These are phyloP conservation scores for Ehretia macrophylla DNA, from an alignment of 257 asterid genomes.

Conservation along the genomic window DNA sequence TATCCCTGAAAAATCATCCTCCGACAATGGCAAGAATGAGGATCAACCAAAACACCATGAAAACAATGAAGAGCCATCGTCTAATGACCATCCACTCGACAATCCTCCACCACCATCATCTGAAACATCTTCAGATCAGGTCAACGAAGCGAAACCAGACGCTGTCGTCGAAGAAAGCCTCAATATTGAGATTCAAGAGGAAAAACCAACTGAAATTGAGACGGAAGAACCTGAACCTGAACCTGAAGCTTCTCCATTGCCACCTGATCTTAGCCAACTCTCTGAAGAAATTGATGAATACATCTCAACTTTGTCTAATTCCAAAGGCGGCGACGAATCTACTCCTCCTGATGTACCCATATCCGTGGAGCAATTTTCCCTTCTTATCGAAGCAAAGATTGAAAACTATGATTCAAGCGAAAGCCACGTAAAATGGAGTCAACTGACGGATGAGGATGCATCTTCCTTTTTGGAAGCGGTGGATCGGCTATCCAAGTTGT, in stretches of 20 bases:
- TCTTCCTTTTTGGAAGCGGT: constrained; percentile 36
- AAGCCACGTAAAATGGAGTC: constrained; percentile 43
- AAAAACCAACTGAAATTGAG: neutral
- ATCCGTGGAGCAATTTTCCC: constrained; percentile 56
- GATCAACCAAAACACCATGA: neutral
- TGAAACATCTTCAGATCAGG: neutral
- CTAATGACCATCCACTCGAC: neutral
- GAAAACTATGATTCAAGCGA: constrained; percentile 42
- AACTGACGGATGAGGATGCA: constrained; percentile 42
- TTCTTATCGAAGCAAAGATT: constrained; percentile 60
- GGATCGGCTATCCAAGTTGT: constrained; percentile 43
- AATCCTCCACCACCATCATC: neutral
- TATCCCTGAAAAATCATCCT: constrained; percentile 15
- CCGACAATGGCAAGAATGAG: constrained; percentile 1
- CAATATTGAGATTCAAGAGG: neutral
- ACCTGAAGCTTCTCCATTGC: constrained; percentile 28
- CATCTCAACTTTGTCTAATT: constrained; percentile 30
- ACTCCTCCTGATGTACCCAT: constrained; percentile 49
- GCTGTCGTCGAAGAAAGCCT: too few relatives aligned
- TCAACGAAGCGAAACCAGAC: neutral
- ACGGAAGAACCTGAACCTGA: neutral
- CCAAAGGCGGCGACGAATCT: constrained; percentile 15
- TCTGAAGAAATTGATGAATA: constrained; percentile 56
- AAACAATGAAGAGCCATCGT: constrained; percentile 13
- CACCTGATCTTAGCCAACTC: constrained; percentile 69